These are phyloP conservation scores for Ogataea nonfermentans DNA, from an alignment of 805 yeast genomes.

Conservation along the genomic window DNA sequence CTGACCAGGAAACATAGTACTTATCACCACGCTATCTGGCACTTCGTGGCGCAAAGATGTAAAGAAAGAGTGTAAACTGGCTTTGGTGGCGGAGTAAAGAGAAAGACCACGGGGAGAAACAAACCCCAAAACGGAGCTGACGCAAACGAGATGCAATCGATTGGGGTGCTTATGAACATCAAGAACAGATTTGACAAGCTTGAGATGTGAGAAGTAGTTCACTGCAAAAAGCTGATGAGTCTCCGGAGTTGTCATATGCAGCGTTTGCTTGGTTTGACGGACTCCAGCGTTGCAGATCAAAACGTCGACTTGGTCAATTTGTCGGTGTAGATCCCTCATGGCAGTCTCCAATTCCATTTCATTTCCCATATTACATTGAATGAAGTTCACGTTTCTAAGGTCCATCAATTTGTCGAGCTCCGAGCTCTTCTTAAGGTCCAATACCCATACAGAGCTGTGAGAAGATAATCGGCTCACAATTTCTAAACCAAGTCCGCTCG, in stretches of 20 bases:
- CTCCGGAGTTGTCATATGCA: slow-evolving; percentile 25
- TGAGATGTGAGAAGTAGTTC: slow-evolving; percentile 44
- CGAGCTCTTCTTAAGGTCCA: slow-evolving; percentile 8
- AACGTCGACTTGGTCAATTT: slow-evolving; percentile 28
- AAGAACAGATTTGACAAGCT: slow-evolving; percentile 35
- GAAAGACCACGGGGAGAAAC: slow-evolving; percentile 49
- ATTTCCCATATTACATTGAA: slow-evolving; percentile 27
- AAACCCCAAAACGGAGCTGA: slow-evolving; percentile 48
- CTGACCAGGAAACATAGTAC: slow-evolving; percentile 52
- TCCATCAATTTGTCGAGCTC: slow-evolving; percentile 8
- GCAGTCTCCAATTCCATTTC: slow-evolving; percentile 18
- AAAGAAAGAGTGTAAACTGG: slow-evolving; percentile 42
- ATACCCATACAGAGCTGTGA: slow-evolving; percentile 6
- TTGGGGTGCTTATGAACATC: slow-evolving; percentile 26
- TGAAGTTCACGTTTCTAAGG: slow-evolving; percentile 24
- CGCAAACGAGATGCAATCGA: slow-evolving; percentile 40
- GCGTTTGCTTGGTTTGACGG: slow-evolving; percentile 36
- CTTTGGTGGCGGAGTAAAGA: slow-evolving; percentile 49
- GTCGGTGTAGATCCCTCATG: slow-evolving; percentile 26
- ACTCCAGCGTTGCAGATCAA: slow-evolving; percentile 51
- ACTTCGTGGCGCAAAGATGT: slow-evolving; percentile 46
- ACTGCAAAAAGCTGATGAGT: slow-evolving; percentile 37
- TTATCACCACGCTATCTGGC: slow-evolving; percentile 31
- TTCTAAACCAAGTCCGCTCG: slow-evolving; percentile 48
- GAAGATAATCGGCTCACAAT: slow-evolving; percentile 31